Evolutionary conservation across 176 grass and related monocot species (phyloP), one percentile per base, ranked within the genome.

Genomic region (Melocanna baccifera): DNA sequence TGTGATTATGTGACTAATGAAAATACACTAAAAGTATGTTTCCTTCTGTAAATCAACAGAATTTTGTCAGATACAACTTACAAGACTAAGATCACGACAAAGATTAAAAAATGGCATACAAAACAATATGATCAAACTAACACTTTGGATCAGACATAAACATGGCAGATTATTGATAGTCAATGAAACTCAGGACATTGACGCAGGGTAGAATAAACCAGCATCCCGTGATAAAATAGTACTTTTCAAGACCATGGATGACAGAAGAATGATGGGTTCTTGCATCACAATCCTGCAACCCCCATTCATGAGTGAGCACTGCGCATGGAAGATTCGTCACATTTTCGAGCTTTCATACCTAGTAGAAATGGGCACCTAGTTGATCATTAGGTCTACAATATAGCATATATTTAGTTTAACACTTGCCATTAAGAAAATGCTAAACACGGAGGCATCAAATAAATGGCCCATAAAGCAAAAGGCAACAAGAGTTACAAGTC

Each of bases 371-470:
- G 56, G 68, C 87, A 87, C 48, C 80, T 72, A 91, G 81, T 80
- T 88, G 73, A 92, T 92, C 83, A 90, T 92, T 88, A 88, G 69
- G 88, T 84, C 88, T 91, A 92, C 57, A 72, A 79, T 87, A 79
- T 88, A 85, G 32, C 68, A 73, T 79, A 69, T 76, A 81, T 91
- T 85, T 82, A 86, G 84, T 46, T 62, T 56, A 55, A 87, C 86
- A 92, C 83, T 88, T 88, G 74, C 56, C 71, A 73, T 86, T 88
- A 90, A 86, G 86, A 69, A 87, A 92, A 85, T 34, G 71, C 18
- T 76, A 79, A 73, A 61, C 66, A 85, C 63, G 45, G 46, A 84
- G 58, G 81, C 71, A 90, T 87, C 83, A 89, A 87, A 69, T 73
- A 67, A 91, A 86, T 77, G 62, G 40, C 23, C 73, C 83, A 69